Conservation (phyloP, 2,329 filamentous ascomycete genomes). For the Botrytis sinoallii region DNA sequence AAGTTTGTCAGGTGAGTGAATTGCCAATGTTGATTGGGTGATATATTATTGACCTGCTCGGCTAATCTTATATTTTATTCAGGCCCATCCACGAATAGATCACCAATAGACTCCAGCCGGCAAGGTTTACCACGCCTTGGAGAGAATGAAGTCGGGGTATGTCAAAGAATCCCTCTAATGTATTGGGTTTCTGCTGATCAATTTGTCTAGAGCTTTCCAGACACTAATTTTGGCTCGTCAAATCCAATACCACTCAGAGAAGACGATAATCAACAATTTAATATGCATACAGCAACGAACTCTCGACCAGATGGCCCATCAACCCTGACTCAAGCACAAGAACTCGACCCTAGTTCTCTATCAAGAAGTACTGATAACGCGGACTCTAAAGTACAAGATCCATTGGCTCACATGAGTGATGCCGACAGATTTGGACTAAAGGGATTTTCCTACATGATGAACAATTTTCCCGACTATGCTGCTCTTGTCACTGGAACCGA, state of each 20-base stretch:
- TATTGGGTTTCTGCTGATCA: conserved; percentile 6
- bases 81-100: conserved; percentile 34
- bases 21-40: neutral
- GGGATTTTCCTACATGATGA: conserved; percentile 56
- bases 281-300: conserved; percentile 24
- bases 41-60: neutral
- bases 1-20: conserved; percentile 32
- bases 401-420: conserved; percentile 58
- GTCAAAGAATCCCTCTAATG: conserved; percentile 15
- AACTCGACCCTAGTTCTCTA: conserved; percentile 26
- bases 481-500: conserved; percentile 60
- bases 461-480: conserved; percentile 62
- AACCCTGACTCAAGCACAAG: conserved; percentile 25
- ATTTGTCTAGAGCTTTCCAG: conserved; percentile 28
- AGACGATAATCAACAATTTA: conserved; percentile 24
- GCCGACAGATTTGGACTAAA: conserved; percentile 65
- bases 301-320: conserved; percentile 27
- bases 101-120: conserved; percentile 31
- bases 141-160: conserved; percentile 32
- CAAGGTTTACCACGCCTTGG: conserved; percentile 25
- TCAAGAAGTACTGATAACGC: conserved; percentile 31
- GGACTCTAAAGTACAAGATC: conserved; percentile 49
- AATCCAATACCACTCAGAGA: conserved; percentile 26
- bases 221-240: conserved; percentile 29
- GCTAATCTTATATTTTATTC: conserved; percentile 15